Conservation (phyloP, 208 protist species). For the Crithidia expoeki region DNA sequence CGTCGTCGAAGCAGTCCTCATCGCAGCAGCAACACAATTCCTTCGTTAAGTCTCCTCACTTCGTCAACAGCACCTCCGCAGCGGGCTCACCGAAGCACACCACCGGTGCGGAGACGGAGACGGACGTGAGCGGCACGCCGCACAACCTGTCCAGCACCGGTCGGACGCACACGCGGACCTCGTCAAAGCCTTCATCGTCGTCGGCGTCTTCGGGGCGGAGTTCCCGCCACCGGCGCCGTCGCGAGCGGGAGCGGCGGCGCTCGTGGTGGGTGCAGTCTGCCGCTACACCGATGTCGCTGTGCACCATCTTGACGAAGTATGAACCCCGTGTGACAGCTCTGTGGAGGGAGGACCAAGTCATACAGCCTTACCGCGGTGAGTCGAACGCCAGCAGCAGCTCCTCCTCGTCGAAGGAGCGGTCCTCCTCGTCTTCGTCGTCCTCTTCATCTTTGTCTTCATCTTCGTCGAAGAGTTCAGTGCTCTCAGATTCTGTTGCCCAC, state of each 20-base stretch:
- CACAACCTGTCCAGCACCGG: constrained; percentile 26
- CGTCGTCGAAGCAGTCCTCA: not conserved
- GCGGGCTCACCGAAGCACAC: constrained; percentile 1
- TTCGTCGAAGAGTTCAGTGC: constrained; percentile 9
- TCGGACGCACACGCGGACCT: constrained; percentile 19
- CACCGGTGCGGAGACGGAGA: constrained; percentile 15
- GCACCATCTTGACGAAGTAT: constrained; percentile 75
- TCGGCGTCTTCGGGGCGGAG: constrained; percentile 15
- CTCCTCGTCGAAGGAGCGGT: constrained; percentile 29
- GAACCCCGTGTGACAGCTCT: constrained; percentile 41
- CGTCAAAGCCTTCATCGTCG: constrained; percentile 26
- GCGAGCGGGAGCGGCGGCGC: constrained; percentile 16
- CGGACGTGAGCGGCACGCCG: constrained; percentile 24
- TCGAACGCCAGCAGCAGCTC: constrained; percentile 32
- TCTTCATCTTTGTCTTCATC: constrained; percentile 29
- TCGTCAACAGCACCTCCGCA: not conserved
- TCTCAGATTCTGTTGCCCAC: not conserved
- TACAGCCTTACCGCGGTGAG: constrained; percentile 75
- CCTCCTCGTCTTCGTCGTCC: constrained; percentile 28
- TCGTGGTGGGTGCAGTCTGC: constrained; percentile 40
- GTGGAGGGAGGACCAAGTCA: constrained; percentile 74
- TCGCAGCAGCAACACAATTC: constrained; percentile 3
- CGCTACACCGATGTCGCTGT: constrained; percentile 50
- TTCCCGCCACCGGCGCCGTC: constrained; percentile 18
- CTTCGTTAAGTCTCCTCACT: not conserved